phyloP scores from a whole-genome alignment of 2,329 filamentous ascomycete genomes.

The Penicillium sp. region DNA sequence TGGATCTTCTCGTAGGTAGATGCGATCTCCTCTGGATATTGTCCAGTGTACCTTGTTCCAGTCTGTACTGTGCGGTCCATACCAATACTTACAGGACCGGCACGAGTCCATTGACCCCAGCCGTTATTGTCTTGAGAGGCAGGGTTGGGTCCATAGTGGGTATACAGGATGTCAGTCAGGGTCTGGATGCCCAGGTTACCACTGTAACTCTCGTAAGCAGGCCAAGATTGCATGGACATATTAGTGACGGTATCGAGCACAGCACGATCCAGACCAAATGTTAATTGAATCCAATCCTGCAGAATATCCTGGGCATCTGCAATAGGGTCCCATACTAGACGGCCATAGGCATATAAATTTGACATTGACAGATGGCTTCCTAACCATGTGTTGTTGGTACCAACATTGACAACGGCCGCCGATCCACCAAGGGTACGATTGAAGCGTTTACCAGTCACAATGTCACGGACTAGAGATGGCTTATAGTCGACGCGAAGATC shows the following conservation, averaged over 20 bases:
- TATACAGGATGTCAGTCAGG: conserved; percentile 65
- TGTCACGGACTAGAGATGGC: conserved; percentile 58
- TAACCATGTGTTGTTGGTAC: conserved; percentile 66
- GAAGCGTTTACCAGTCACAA: conserved; percentile 62
- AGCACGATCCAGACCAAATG: conserved; percentile 57
- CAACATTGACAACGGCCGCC: conserved; percentile 67
- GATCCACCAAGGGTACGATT: conserved; percentile 60
- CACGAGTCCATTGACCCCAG: conserved; percentile 73
- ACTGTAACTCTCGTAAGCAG: conserved; percentile 68
- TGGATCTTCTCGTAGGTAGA: conserved; percentile 59
- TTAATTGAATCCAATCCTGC: conserved; percentile 66
- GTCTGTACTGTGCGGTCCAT: conserved; percentile 72
- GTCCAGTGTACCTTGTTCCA: conserved; percentile 65
- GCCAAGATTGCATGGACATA: conserved; percentile 70
- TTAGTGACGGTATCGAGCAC: conserved; percentile 61
- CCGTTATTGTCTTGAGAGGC: conserved; percentile 65
- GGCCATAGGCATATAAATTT: conserved; percentile 69
- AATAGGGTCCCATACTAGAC: conserved; percentile 64
- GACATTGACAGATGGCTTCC: conserved; percentile 70
- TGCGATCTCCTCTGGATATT: conserved; percentile 64
- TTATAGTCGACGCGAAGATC: conserved; percentile 63
- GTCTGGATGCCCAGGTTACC: conserved; percentile 72
- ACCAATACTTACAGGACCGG: conserved; percentile 59
- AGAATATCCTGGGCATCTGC: conserved; percentile 53
- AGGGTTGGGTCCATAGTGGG: conserved; percentile 68